Percentiles rank a stretch among this genome's conserved stretches.
phyloP scores from a whole-genome alignment of 257 asterid genomes.

The Nicotiana benthamiana region DNA sequence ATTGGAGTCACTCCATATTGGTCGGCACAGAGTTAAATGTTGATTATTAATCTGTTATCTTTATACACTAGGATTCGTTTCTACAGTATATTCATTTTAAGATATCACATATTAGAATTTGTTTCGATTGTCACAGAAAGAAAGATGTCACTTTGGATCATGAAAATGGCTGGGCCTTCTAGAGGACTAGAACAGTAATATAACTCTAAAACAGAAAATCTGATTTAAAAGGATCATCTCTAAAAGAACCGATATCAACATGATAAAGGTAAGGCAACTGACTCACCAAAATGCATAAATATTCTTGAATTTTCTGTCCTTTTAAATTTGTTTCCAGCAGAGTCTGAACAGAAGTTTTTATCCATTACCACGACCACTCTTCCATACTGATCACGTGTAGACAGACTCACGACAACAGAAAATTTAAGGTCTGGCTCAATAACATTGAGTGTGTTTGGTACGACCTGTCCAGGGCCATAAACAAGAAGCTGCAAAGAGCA shows the following conservation, averaged over 20 bases:
- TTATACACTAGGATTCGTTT: background rate
- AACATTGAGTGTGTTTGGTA: conserved; percentile 47
- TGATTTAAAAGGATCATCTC: background rate
- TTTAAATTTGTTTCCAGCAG: conserved; percentile 68
- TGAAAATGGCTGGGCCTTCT: background rate
- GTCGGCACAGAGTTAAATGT: background rate
- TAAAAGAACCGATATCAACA: background rate
- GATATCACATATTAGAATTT: background rate
- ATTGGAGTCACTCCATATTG: background rate
- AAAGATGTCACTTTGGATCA: background rate
- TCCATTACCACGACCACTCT: conserved; percentile 64
- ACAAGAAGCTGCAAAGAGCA: conserved; percentile 63
- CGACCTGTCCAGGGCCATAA: conserved; percentile 71
- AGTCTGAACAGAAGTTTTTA: conserved; percentile 60
- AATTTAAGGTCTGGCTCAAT: conserved; percentile 52
- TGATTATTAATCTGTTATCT: background rate
- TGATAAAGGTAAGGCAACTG: background rate
- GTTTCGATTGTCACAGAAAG: background rate
- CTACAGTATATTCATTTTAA: conserved; percentile 29
- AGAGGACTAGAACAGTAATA: background rate
- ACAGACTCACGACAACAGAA: conserved; percentile 51
- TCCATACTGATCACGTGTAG: conserved; percentile 53
- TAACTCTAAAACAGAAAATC: background rate
- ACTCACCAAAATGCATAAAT: conserved; percentile 70
- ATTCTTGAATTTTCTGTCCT: conserved; percentile 72